These are phyloP conservation scores for Aureobasidium lini DNA, from an alignment of 2,329 filamentous ascomycete genomes.

Conservation along the genomic window DNA sequence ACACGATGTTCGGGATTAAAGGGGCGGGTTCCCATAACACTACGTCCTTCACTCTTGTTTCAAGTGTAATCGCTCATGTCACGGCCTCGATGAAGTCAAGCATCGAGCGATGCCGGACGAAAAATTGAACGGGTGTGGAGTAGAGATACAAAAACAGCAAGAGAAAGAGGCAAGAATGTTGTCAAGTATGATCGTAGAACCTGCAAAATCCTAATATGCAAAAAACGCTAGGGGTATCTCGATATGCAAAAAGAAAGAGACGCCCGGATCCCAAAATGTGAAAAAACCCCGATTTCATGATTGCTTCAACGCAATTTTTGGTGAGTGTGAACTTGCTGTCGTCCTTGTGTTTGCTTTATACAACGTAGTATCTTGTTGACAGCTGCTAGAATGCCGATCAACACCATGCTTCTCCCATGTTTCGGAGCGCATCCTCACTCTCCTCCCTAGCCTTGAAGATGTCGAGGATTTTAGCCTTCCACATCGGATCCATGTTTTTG, in stretches of 20 bases:
- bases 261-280: too few species aligned
- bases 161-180: not conserved
- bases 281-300: not conserved
- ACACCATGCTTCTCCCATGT: too few species aligned
- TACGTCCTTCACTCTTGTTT: too few species aligned
- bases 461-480: not conserved
- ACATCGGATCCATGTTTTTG: not conserved
- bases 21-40: too few species aligned
- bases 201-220: not conserved
- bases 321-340: too few species aligned
- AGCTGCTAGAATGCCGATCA: too few species aligned
- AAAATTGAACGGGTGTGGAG: constrained; percentile 8
- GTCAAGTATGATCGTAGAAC: not conserved
- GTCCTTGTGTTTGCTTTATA: too few species aligned
- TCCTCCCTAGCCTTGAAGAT: not conserved
- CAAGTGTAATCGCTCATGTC: too few species aligned
- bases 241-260: not conserved
- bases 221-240: not conserved
- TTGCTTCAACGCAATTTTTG: too few species aligned
- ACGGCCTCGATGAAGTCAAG: constrained; percentile 19
- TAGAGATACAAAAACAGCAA: constrained; percentile 16
- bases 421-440: not conserved
- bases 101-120: constrained; percentile 22
- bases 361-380: too few species aligned
- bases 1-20: too few species aligned